Evolutionary conservation across 228 moss, liverwort and hornwort species (phyloP).

Genomic region (Sphagnum magellanicum): DNA sequence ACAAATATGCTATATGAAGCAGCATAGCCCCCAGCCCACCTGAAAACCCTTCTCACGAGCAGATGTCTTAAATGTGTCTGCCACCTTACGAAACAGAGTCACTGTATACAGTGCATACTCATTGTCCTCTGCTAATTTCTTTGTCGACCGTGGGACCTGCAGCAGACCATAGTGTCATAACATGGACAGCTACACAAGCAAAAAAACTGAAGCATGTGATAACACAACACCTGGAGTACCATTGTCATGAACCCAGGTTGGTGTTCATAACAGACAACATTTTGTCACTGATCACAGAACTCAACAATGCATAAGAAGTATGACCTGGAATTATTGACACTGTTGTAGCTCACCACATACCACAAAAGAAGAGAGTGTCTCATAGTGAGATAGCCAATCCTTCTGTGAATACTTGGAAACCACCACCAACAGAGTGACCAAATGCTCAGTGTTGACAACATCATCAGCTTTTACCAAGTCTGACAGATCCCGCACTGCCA

Average conservation of each 20-base stretch:
- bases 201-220: too few relatives aligned
- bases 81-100: constrained; percentile 49
- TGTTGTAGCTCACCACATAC: constrained; percentile 13
- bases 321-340: background rate
- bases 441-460: constrained; percentile 51
- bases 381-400: constrained; percentile 59
- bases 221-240: too few relatives aligned
- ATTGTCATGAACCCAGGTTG: too few relatives aligned
- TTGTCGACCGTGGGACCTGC: constrained; percentile 63
- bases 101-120: constrained; percentile 65
- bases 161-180: too few relatives aligned
- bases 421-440: constrained; percentile 58
- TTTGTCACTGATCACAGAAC: too few relatives aligned
- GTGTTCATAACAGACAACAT: too few relatives aligned
- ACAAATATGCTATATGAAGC: too few relatives aligned
- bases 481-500: constrained; percentile 67
- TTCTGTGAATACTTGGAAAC: constrained; percentile 63
- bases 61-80: constrained; percentile 49
- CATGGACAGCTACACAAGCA: too few relatives aligned
- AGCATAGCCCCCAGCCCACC: constrained; percentile 8
- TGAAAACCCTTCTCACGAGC: constrained; percentile 59
- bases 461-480: constrained; percentile 40
- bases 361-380: constrained; percentile 56
- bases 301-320: too few relatives aligned
- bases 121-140: constrained; percentile 53